Percentiles rank a stretch among this genome's conserved stretches.
Conservation (phyloP, 192 early-diverging fungal species). For the Mortierella alpina region DNA sequence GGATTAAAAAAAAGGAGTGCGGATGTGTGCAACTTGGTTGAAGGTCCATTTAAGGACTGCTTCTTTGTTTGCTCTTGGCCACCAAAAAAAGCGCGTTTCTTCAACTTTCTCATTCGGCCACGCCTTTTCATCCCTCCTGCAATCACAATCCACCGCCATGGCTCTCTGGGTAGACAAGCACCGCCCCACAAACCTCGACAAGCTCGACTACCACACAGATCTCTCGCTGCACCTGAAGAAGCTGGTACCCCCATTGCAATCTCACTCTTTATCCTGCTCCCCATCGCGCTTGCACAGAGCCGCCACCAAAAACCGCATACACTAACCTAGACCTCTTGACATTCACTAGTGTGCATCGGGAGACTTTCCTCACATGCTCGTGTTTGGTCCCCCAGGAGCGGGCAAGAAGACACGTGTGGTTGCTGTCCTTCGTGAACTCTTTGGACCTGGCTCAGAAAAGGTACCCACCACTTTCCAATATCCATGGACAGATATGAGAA, state of each 20-base stretch:
- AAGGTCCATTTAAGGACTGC: no score
- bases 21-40: no score
- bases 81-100: not conserved
- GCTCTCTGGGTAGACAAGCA: slow-evolving; percentile 96
- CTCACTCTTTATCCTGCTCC: not conserved
- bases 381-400: slow-evolving; percentile 96
- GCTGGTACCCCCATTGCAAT: slow-evolving; percentile 62
- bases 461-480: slow-evolving; percentile 49
- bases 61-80: no score
- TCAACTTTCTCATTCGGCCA: not conserved
- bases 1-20: no score
- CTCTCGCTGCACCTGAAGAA: slow-evolving; percentile 80
- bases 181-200: slow-evolving; percentile 83
- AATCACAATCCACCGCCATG: slow-evolving; percentile 48
- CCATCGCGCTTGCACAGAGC: not conserved
- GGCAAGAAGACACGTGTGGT: slow-evolving; percentile 97
- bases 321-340: slow-evolving; percentile 1
- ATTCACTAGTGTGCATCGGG: slow-evolving; percentile 64
- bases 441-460: slow-evolving; percentile 91
- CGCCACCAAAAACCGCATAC: not conserved
- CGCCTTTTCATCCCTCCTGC: not conserved
- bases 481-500: not conserved
- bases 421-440: slow-evolving; percentile 88
- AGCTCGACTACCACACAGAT: slow-evolving; percentile 84
- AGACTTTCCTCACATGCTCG: slow-evolving; percentile 95